Conservation (phyloP, 306 rosid genomes). For the Vigna hirtella region DNA sequence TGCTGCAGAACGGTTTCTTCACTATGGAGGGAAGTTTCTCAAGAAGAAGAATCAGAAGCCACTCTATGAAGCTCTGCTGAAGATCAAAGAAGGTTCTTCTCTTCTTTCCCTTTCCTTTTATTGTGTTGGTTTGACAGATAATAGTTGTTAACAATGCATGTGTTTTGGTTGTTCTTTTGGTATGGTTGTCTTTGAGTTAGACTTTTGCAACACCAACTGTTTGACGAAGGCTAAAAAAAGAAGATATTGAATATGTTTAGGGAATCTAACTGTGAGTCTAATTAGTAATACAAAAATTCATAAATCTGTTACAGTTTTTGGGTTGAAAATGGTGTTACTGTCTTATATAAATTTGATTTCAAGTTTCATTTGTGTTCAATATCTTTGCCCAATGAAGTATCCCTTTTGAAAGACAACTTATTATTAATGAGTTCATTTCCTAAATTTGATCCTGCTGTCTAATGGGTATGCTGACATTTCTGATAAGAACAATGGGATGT, state of each 20-base stretch:
- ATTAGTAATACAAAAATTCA: too few species aligned
- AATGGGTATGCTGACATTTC: neutral
- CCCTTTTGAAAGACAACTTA: neutral
- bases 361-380: too few species aligned
- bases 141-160: neutral
- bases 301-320: too few species aligned
- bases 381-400: too few species aligned
- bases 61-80: slow-evolving; percentile 74
- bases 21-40: slow-evolving; percentile 59
- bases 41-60: slow-evolving; percentile 75
- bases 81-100: slow-evolving; percentile 71
- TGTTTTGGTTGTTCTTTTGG: neutral
- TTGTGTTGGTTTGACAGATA: neutral
- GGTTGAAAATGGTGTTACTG: too few species aligned
- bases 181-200: neutral
- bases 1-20: slow-evolving; percentile 66
- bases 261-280: too few species aligned
- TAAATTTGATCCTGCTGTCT: neutral
- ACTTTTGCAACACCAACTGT: neutral
- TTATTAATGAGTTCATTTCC: neutral
- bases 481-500: neutral
- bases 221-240: neutral
- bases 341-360: too few species aligned
- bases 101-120: neutral
- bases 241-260: neutral